phyloP scores from a whole-genome alignment of 345 rosid genomes.

The Eucalyptus microcorys region DNA sequence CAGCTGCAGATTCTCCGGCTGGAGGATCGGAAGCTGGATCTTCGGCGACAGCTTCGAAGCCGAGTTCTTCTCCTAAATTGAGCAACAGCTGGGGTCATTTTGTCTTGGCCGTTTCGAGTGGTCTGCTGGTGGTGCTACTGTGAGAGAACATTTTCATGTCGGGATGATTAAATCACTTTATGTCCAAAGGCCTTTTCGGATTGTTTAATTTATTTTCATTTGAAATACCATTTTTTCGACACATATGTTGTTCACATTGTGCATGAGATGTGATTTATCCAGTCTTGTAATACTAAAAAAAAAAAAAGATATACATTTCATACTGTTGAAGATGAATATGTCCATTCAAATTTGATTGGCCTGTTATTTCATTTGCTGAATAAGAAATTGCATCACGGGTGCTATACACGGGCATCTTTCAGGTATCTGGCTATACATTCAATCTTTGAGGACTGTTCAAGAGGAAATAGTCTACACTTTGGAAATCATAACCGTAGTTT shows the following conservation, averaged over 20 bases:
- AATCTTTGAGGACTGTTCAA: not conserved
- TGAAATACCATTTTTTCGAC: not conserved
- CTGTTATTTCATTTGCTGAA: not conserved
- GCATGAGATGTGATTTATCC: not conserved
- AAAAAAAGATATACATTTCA: not conserved
- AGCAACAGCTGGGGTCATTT: conserved; percentile 18
- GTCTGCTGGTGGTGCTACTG: not conserved
- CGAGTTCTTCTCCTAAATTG: conserved; percentile 24
- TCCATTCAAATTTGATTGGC: not conserved
- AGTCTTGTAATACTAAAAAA: not conserved
- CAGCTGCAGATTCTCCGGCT: conserved; percentile 55
- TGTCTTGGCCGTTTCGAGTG: conserved; percentile 16
- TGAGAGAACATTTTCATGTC: not conserved
- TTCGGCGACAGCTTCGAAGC: conserved; percentile 21
- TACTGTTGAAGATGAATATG: not conserved
- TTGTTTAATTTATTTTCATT: not conserved
- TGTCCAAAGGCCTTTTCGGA: not conserved
- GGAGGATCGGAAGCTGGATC: not conserved
- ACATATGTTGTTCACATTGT: not conserved
- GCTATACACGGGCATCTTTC: not conserved
- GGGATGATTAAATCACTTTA: not conserved
- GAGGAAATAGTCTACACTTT: not conserved
- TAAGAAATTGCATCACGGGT: not conserved
- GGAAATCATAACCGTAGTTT: not conserved
- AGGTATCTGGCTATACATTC: not conserved